Percentiles rank a stretch among this genome's conserved stretches.
Conservation (phyloP, 2,329 filamentous ascomycete species). For the Ascochyta clinopodiicola region DNA sequence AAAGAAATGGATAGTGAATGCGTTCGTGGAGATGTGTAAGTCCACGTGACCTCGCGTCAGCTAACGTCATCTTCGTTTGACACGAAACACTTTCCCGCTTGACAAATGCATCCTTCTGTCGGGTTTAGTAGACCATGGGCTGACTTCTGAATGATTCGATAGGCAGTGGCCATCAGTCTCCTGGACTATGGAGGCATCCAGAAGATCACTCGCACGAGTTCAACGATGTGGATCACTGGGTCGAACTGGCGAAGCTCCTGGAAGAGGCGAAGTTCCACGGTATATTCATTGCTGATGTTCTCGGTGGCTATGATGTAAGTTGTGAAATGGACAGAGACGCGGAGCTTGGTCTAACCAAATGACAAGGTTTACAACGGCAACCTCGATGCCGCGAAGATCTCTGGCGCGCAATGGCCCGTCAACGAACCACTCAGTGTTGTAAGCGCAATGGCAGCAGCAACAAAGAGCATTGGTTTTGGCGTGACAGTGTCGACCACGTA, state of each 20-base stretch:
- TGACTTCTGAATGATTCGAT: background rate
- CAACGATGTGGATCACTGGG: slow-evolving; percentile 47
- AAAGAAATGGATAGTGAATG: slow-evolving; percentile 53
- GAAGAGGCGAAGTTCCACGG: slow-evolving; percentile 50
- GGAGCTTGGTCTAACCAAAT: background rate
- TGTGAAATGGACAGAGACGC: too few relatives aligned
- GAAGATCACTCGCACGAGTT: slow-evolving; percentile 68
- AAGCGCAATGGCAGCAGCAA: slow-evolving; percentile 71
- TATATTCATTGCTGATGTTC: slow-evolving; percentile 52
- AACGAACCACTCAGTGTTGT: slow-evolving; percentile 71
- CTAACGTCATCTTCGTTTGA: background rate
- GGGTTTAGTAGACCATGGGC: background rate
- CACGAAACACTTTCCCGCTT: background rate
- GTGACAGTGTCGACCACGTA: slow-evolving; percentile 73
- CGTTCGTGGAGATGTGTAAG: slow-evolving; percentile 52
- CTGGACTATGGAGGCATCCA: slow-evolving; percentile 69
- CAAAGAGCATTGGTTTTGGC: slow-evolving; percentile 71
- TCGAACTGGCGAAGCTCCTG: slow-evolving; percentile 47
- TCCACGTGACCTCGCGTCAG: slow-evolving; percentile 24
- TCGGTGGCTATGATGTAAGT: slow-evolving; percentile 67
- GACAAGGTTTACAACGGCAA: slow-evolving; percentile 65
- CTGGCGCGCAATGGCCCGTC: slow-evolving; percentile 74
- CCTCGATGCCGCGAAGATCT: slow-evolving; percentile 65
- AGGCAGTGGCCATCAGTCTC: slow-evolving; percentile 51
- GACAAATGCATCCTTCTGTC: background rate